These are phyloP conservation scores for Aspergillus fumigatus DNA, from an alignment of 2,329 filamentous ascomycete genomes.

Conservation along the genomic window DNA sequence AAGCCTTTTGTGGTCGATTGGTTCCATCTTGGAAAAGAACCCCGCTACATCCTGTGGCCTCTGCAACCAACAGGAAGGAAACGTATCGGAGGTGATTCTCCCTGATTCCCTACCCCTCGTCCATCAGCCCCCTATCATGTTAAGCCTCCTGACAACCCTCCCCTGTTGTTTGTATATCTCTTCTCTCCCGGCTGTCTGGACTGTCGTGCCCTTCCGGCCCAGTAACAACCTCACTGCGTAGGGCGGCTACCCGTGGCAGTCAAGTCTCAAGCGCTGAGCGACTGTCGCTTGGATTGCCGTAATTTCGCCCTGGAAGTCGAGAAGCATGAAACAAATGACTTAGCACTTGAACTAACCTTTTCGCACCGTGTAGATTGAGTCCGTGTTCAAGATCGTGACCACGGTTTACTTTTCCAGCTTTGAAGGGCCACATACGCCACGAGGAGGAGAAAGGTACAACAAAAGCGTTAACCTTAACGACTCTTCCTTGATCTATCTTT, in stretches of 20 bases:
- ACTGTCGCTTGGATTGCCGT: not conserved
- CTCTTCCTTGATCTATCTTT: not conserved
- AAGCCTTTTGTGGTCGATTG: not conserved
- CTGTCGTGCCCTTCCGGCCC: slow-evolving; percentile 1
- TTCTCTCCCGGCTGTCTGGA: not conserved
- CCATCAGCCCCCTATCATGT: not conserved
- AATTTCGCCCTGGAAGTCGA: not conserved
- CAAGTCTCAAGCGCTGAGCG: slow-evolving; percentile 1
- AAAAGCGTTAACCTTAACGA: not conserved
- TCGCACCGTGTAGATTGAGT: not conserved
- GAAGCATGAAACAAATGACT: not conserved
- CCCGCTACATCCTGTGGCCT: not conserved
- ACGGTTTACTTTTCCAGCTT: not conserved
- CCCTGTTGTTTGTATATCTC: not conserved
- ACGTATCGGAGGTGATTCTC: not conserved
- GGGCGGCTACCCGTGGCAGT: slow-evolving; percentile 10
- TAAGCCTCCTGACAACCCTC: not conserved
- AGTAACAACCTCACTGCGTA: slow-evolving; percentile 20
- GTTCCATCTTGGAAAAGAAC: not conserved
- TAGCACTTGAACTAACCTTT: not conserved
- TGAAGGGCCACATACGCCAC: not conserved
- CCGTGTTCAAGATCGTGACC: not conserved
- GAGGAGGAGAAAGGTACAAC: not conserved
- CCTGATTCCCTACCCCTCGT: not conserved
- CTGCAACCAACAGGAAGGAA: not conserved